Percentiles rank a stretch among this genome's conserved stretches.
Evolutionary conservation across 495 filamentous ascomycete genomes (phyloP).

Genomic region (Lepraria neglecta): DNA sequence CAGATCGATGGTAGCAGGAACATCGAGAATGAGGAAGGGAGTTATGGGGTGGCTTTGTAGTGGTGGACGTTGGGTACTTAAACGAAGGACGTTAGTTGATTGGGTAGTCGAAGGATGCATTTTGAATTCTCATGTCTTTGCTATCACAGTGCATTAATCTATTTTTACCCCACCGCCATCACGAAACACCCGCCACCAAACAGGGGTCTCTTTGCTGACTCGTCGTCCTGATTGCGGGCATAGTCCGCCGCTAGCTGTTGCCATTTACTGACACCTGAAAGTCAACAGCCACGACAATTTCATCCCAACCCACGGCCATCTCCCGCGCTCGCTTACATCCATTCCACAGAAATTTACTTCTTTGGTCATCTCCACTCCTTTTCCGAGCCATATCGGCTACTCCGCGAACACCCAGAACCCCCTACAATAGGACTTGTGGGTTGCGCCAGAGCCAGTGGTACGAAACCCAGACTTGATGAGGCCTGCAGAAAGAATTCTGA

Average conservation of each 20-base stretch:
- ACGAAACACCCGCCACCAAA: constrained; percentile 4
- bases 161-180: constrained; percentile 3
- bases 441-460: constrained; percentile 12
- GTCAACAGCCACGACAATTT: neutral
- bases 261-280: constrained; percentile 5
- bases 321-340: constrained; percentile 1
- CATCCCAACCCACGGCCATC: neutral
- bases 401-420: constrained; percentile 1
- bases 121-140: too few relatives aligned
- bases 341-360: neutral
- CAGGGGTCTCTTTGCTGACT: constrained; percentile 1
- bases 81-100: too few relatives aligned
- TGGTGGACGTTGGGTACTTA: too few relatives aligned
- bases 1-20: too few relatives aligned
- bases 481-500: constrained; percentile 1
- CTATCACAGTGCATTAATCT: constrained; percentile 9
- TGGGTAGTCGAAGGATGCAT: too few relatives aligned
- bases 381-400: neutral
- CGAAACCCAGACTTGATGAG: constrained; percentile 15
- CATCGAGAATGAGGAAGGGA: too few relatives aligned
- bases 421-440: neutral
- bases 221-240: neutral
- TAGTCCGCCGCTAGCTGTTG: constrained; percentile 10
- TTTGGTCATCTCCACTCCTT: neutral
- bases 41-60: too few relatives aligned